These are phyloP conservation scores for Juglanconis oblonga DNA, from an alignment of 2,329 filamentous ascomycete species.

Conservation along the genomic window DNA sequence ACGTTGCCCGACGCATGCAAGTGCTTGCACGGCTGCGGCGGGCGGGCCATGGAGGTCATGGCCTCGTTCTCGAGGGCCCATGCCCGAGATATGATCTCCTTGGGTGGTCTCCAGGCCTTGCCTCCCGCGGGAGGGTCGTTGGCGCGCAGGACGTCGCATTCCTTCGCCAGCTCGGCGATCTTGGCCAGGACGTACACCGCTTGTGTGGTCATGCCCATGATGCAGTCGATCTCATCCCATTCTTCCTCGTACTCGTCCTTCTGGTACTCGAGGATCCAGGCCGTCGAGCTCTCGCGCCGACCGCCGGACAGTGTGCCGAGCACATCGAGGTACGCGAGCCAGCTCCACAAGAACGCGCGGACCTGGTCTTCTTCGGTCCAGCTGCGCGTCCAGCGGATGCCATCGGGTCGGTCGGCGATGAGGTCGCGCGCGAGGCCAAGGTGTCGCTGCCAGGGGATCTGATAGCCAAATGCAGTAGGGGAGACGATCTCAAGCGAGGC, in stretches of 20 bases:
- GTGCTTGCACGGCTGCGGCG: slow-evolving; percentile 42
- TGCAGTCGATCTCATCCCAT: slow-evolving; percentile 70
- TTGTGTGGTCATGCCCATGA: slow-evolving; percentile 73
- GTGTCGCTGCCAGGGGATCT: slow-evolving; percentile 78
- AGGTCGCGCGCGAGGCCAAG: slow-evolving; percentile 73
- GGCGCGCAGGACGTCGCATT: slow-evolving; percentile 65
- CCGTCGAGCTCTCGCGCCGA: slow-evolving; percentile 42
- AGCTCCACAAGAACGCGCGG: slow-evolving; percentile 72
- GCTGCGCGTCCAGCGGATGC: slow-evolving; percentile 46
- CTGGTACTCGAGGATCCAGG: slow-evolving; percentile 49
- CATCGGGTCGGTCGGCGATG: slow-evolving; percentile 59
- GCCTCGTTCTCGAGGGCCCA: slow-evolving; percentile 60
- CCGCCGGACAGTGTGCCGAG: slow-evolving; percentile 69
- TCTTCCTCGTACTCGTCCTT: slow-evolving; percentile 53
- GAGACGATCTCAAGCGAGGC: slow-evolving; percentile 81
- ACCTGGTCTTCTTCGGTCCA: slow-evolving; percentile 52
- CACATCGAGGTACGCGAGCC: slow-evolving; percentile 83
- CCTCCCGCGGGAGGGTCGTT: slow-evolving; percentile 20
- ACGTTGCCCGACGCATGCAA: slow-evolving; percentile 48
- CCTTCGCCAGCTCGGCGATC: slow-evolving; percentile 67
- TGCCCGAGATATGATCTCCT: slow-evolving; percentile 54
- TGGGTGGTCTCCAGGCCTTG: slow-evolving; percentile 56
- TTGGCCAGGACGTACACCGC: slow-evolving; percentile 69
- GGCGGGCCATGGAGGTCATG: slow-evolving; percentile 48
- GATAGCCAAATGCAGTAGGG: slow-evolving; percentile 76